Evolutionary conservation across 2,329 filamentous ascomycete species (phyloP).

Genomic region (Periconia macrospinosa): DNA sequence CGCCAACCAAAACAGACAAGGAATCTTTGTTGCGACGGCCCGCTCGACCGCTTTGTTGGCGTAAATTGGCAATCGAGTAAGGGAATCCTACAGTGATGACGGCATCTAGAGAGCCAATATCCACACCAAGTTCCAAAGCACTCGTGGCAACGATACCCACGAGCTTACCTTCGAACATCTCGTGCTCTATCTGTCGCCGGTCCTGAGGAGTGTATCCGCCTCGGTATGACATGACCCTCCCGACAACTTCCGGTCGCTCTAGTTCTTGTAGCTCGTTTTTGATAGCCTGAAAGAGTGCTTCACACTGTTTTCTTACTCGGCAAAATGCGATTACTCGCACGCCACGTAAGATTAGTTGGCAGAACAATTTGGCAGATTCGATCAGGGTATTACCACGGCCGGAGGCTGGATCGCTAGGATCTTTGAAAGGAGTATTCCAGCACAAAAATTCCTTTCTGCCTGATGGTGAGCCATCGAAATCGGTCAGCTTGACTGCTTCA

Average conservation of each 20-base stretch:
- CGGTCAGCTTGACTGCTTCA: conserved; percentile 75
- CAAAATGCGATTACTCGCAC: conserved; percentile 94
- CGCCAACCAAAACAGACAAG: conserved; percentile 84
- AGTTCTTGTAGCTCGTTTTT: conserved; percentile 74
- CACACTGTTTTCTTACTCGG: conserved; percentile 83
- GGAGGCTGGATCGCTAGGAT: conserved; percentile 82
- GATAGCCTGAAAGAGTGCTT: conserved; percentile 78
- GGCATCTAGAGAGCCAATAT: conserved; percentile 91
- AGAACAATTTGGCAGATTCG: conserved; percentile 89
- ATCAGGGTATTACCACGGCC: conserved; percentile 80
- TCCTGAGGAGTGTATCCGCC: conserved; percentile 95
- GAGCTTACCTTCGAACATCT: conserved; percentile 96
- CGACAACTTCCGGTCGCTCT: conserved; percentile 73
- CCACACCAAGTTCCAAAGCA: conserved; percentile 89
- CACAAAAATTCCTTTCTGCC: conserved; percentile 93
- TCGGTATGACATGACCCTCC: conserved; percentile 89
- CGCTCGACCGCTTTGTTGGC: conserved; percentile 92
- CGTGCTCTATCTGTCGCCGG: conserved; percentile 80
- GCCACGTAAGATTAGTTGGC: conserved; percentile 82
- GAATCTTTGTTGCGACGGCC: conserved; percentile 93
- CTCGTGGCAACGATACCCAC: conserved; percentile 93
- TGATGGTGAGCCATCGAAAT: conserved; percentile 90
- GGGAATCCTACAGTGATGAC: conserved; percentile 94
- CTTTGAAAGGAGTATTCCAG: conserved; percentile 96
- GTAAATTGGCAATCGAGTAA: conserved; percentile 89